These are phyloP conservation scores for Malassezia yamatoensis DNA, from an alignment of 1,284 basidiomycete species.

Conservation along the genomic window DNA sequence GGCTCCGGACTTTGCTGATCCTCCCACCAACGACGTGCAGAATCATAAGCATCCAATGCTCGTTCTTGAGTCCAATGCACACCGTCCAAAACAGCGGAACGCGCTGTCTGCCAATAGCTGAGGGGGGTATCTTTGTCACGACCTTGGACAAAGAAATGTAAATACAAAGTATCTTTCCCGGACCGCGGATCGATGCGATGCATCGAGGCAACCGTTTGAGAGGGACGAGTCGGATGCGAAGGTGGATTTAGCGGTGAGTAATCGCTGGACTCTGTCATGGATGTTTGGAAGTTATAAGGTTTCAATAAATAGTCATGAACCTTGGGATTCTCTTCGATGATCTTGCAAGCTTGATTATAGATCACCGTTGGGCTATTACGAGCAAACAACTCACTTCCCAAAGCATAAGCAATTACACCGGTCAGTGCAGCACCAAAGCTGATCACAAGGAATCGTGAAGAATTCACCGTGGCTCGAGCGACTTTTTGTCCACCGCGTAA, in stretches of 20 bases:
- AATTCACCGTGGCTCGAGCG: slow-evolving; percentile 60
- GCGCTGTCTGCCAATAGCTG: slow-evolving; percentile 24
- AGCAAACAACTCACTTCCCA: slow-evolving; percentile 79
- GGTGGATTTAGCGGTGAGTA: slow-evolving; percentile 34
- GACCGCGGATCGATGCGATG: slow-evolving; percentile 22
- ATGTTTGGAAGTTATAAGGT: slow-evolving; percentile 36
- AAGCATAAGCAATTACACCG: slow-evolving; percentile 62
- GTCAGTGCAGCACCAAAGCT: slow-evolving; percentile 58
- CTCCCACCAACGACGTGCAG: slow-evolving; percentile 7
- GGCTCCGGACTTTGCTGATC: background rate
- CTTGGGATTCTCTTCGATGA: slow-evolving; percentile 62
- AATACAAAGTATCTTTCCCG: slow-evolving; percentile 29
- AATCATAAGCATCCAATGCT: slow-evolving; percentile 23
- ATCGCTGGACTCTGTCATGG: slow-evolving; percentile 18
- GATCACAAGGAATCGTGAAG: slow-evolving; percentile 71
- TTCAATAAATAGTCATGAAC: slow-evolving; percentile 29
- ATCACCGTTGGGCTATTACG: slow-evolving; percentile 83
- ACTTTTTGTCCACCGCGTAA: slow-evolving; percentile 72
- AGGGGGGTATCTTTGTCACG: slow-evolving; percentile 33
- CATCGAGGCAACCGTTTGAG: slow-evolving; percentile 26
- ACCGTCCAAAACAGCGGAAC: slow-evolving; percentile 23
- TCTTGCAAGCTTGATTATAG: slow-evolving; percentile 73
- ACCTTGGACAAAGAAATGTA: slow-evolving; percentile 33
- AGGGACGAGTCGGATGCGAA: slow-evolving; percentile 18
- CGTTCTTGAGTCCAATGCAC: slow-evolving; percentile 26